Evolutionary conservation across 2,329 filamentous ascomycete genomes (phyloP).

Genomic region (Aphanocladium album): DNA sequence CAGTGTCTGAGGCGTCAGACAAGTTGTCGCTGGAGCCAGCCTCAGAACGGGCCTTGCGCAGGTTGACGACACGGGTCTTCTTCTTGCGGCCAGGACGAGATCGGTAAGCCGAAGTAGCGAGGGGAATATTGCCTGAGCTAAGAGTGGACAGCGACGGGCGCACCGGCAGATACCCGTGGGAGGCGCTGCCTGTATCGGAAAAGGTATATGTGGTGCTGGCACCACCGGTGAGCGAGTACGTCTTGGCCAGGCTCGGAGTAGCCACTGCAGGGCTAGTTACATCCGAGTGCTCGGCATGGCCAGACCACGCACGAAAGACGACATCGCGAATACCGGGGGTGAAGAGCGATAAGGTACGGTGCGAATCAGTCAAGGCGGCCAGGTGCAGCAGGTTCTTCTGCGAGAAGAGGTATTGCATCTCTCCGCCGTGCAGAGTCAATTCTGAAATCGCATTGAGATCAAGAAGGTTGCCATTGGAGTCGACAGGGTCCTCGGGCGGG

Average conservation of each 20-base stretch:
- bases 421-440: constrained; percentile 73
- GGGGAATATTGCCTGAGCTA: constrained; percentile 54
- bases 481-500: constrained; percentile 75
- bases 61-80: constrained; percentile 78
- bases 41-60: constrained; percentile 59
- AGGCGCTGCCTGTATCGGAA: constrained; percentile 62
- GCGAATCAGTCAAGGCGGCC: constrained; percentile 77
- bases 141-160: constrained; percentile 62
- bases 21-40: constrained; percentile 47
- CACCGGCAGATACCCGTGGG: constrained; percentile 58
- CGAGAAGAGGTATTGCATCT: constrained; percentile 86
- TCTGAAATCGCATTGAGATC: constrained; percentile 71
- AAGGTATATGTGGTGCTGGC: constrained; percentile 65
- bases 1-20: constrained; percentile 45
- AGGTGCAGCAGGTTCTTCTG: constrained; percentile 88
- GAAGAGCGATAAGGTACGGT: constrained; percentile 84
- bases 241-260: constrained; percentile 54
- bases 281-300: constrained; percentile 66
- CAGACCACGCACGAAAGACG: constrained; percentile 89
- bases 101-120: constrained; percentile 60
- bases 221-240: constrained; percentile 57
- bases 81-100: constrained; percentile 65
- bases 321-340: constrained; percentile 87
- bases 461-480: constrained; percentile 71
- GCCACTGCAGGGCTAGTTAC: constrained; percentile 41